Evolutionary conservation across 805 yeast species (phyloP), one percentile per base, ranked within the genome.

Genomic region (Wickerhamomyces silvicola): DNA sequence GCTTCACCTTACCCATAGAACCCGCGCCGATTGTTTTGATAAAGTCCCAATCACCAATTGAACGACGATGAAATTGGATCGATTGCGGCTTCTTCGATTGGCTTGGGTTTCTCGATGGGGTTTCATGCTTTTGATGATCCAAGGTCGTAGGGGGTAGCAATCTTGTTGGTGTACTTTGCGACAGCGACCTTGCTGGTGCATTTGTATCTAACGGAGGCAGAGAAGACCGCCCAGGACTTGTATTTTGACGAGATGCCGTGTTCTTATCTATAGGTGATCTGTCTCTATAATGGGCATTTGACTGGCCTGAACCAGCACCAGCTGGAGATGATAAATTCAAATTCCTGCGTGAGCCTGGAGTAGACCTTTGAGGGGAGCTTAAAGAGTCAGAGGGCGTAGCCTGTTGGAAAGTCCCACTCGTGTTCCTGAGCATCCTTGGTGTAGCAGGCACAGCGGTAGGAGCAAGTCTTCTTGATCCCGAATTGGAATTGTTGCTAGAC

Each of bases 1-100:
- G 66, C 60, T 92, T 92, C 30, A 92, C 99, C 57, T 90, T 94
- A 37, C 99, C 99, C 98, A 92, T 92, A 0, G 96, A 86, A 4
- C 99, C 98, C 2, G 97, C 95, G 26, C 99, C 99, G 28, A 92
- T 83, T 3, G 96, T 87, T 58, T 86, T 86, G 36, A 84, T 70
- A 47, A 90, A 88, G 46, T 85, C 94, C 98, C 98, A 90, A 43
- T 92, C 96, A 10, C 97, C 98, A 33, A 90, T 81, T 5, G 95
- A 72, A 37, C 81, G 81, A 42, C 97, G 75, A 55, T 87, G 90
- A 46, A 83, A 82, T 45, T 57, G 64, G 12, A 15, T 28, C 6
- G 37, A 35, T 9, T 46, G 49, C 30, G 34, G 42, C 31, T 41
- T 41, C 36, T 35, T 48, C 30, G 45, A 39, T 22, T 43, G 36